Percentiles rank a stretch among this genome's conserved stretches.
These are phyloP conservation scores for Acer campestre DNA, from an alignment of 345 rosid genomes.

Conservation along the genomic window DNA sequence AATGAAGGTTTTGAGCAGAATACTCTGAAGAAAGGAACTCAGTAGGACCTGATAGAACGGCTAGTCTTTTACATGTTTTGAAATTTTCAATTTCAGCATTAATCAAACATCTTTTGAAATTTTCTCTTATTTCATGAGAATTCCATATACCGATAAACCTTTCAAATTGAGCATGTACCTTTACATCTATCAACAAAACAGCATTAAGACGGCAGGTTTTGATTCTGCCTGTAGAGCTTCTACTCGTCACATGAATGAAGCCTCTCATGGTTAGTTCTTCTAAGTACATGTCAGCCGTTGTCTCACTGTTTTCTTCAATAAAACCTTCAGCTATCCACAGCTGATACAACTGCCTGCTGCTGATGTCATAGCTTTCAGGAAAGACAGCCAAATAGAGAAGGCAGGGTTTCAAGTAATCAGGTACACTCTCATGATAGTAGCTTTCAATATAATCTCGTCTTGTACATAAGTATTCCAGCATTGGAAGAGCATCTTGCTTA, in stretches of 20 bases:
- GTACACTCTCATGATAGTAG: neutral
- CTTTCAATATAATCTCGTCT: rapidly evolving
- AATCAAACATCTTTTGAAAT: too few relatives aligned
- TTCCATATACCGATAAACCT: too few relatives aligned
- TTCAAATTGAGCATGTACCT: too few relatives aligned
- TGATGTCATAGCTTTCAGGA: neutral
- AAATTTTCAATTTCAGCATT: too few relatives aligned
- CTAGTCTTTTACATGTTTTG: neutral
- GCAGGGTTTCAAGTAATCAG: neutral
- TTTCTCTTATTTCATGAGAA: too few relatives aligned
- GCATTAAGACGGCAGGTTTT: neutral
- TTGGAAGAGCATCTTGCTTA: neutral
- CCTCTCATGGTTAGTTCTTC: neutral
- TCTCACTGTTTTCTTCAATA: neutral
- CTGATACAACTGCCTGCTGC: neutral
- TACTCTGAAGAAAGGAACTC: neutral
- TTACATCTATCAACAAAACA: too few relatives aligned
- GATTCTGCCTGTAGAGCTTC: neutral
- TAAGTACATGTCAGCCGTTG: neutral
- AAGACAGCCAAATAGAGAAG: neutral
- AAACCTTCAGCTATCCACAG: constrained; percentile 9
- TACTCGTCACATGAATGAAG: neutral
- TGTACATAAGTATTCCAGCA: neutral
- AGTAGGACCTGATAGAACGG: neutral
- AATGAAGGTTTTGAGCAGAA: neutral